Conservation (phyloP, 2,329 filamentous ascomycete genomes). For the Colletotrichum sp. region DNA sequence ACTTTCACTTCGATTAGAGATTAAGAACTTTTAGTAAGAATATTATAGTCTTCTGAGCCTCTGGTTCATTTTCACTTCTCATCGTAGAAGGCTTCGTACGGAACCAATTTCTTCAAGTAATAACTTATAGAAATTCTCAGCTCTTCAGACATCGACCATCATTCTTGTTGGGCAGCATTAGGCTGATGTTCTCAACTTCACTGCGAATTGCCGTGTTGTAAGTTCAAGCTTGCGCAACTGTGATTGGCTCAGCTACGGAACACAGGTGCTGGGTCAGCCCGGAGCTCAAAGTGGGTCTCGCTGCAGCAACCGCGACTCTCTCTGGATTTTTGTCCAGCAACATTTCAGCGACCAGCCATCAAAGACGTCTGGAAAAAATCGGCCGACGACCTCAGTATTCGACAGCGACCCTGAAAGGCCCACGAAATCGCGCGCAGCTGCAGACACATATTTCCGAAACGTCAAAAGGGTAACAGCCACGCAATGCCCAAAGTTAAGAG, state of each 20-base stretch:
- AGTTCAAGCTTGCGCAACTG: neutral
- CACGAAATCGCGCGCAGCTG: neutral
- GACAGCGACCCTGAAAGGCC: neutral
- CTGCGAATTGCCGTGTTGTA: neutral
- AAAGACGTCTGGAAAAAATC: neutral
- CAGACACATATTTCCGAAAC: neutral
- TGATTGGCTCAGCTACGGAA: neutral
- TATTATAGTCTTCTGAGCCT: neutral
- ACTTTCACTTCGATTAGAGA: neutral
- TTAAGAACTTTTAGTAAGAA: neutral
- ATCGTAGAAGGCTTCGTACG: neutral
- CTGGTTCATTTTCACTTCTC: neutral
- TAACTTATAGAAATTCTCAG: neutral
- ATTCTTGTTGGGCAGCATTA: neutral
- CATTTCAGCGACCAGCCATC: neutral
- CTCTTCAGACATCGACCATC: neutral
- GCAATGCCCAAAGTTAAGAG: constrained; percentile 85
- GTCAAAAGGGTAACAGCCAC: constrained; percentile 3
- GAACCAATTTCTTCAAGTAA: neutral
- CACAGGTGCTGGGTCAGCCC: neutral
- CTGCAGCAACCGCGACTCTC: constrained; percentile 10
- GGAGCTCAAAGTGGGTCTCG: constrained; percentile 15
- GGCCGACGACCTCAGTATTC: neutral
- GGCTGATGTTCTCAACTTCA: neutral
- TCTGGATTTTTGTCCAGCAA: constrained; percentile 1